Evolutionary conservation across 2,329 filamentous ascomycete genomes (phyloP).

Genomic region (Exutisphaerella laricina): DNA sequence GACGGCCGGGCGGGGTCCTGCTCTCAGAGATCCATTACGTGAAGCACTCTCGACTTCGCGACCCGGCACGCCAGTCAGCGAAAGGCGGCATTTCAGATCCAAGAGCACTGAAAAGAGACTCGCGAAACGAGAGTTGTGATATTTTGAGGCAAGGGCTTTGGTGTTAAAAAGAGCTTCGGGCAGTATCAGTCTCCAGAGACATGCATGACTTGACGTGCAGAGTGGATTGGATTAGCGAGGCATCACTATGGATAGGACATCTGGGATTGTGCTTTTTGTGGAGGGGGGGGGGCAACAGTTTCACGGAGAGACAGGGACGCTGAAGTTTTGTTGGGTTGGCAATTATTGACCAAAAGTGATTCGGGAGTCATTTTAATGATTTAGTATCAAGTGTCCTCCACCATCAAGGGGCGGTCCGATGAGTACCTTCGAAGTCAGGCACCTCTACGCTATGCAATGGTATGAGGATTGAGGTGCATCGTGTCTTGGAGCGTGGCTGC

Average conservation of each 20-base stretch:
- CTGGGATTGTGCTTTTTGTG: not conserved
- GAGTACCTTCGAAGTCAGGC: too few species aligned
- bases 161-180: conserved; percentile 1
- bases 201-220: conserved; percentile 1
- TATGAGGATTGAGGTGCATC: too few species aligned
- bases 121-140: conserved; percentile 36
- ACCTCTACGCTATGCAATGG: too few species aligned
- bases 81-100: conserved; percentile 35
- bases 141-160: not conserved
- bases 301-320: too few species aligned
- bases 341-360: too few species aligned
- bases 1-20: conserved; percentile 43
- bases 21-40: conserved; percentile 36
- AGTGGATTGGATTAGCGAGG: not conserved
- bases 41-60: conserved; percentile 50
- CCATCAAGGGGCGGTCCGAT: too few species aligned
- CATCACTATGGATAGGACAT: not conserved
- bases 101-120: conserved; percentile 27
- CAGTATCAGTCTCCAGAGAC: not conserved
- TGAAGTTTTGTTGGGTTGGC: too few species aligned
- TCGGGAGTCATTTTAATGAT: too few species aligned
- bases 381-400: too few species aligned
- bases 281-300: not conserved
- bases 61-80: conserved; percentile 31
- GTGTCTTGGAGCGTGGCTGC: too few species aligned